Evolutionary conservation across 2,329 filamentous ascomycete species (phyloP).

Genomic region (Cyphellophora europaea): DNA sequence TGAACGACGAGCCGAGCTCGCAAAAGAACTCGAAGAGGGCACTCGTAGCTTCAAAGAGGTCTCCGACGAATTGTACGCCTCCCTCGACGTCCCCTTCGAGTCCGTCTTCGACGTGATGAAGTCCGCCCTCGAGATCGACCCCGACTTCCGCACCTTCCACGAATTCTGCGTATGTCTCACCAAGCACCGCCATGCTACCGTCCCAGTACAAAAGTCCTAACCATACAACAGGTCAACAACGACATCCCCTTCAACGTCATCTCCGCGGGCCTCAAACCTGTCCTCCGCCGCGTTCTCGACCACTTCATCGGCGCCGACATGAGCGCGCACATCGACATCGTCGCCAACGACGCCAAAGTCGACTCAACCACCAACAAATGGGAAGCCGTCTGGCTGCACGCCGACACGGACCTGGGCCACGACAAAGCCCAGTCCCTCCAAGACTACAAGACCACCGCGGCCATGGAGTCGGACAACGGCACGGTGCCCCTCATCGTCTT

Average conservation of each 20-base stretch:
- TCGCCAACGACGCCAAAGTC: conserved; percentile 58
- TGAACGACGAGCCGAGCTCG: conserved; percentile 45
- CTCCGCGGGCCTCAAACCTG: conserved; percentile 57
- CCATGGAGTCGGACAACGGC: conserved; percentile 47
- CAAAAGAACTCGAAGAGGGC: conserved; percentile 55
- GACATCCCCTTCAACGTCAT: conserved; percentile 61
- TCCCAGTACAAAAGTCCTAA: too few species aligned
- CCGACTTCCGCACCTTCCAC: conserved; percentile 56
- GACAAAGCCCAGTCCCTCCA: conserved; percentile 58
- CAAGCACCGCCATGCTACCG: too few species aligned
- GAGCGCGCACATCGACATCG: conserved; percentile 53
- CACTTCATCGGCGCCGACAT: conserved; percentile 55
- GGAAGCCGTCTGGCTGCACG: conserved; percentile 58
- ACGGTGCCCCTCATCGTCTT: conserved; percentile 59
- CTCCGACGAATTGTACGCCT: conserved; percentile 65
- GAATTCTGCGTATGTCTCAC: conserved; percentile 55
- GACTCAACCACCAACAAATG: conserved; percentile 48
- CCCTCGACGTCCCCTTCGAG: conserved; percentile 56
- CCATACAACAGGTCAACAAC: too few species aligned
- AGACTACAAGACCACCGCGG: conserved; percentile 48
- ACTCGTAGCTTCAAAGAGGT: conserved; percentile 59
- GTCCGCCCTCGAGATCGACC: conserved; percentile 52
- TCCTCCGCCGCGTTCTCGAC: conserved; percentile 53
- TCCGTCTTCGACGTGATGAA: conserved; percentile 59
- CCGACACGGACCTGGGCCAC: conserved; percentile 53